Evolutionary conservation across 768 basidiomycete genomes (phyloP).

Genomic region (Hygrocybe coccinea): DNA sequence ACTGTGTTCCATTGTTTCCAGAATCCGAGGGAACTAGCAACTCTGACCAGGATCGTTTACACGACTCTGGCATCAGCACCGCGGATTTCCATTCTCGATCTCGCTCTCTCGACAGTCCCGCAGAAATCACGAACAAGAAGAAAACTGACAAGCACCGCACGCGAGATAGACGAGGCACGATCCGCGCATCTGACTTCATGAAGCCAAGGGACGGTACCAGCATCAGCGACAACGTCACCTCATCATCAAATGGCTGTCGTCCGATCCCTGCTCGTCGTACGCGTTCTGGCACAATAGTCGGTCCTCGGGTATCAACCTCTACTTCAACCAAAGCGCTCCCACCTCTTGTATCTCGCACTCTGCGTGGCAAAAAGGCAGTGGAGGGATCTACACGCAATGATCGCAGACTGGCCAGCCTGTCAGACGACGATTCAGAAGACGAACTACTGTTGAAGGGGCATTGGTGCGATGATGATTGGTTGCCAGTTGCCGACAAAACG

Average conservation of each 20-base stretch:
- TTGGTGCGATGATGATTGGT: constrained; percentile 13
- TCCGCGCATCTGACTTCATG: constrained; percentile 44
- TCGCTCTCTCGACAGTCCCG: constrained; percentile 20
- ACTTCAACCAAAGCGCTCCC: background rate
- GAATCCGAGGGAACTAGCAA: background rate
- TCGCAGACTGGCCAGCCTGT: background rate
- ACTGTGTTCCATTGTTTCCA: background rate
- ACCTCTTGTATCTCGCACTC: constrained; percentile 1
- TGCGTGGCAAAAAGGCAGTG: constrained; percentile 4
- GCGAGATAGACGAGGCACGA: constrained; percentile 44
- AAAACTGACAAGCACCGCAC: constrained; percentile 16
- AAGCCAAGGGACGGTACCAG: constrained; percentile 9
- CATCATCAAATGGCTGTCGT: constrained; percentile 3
- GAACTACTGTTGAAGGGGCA: constrained; percentile 17
- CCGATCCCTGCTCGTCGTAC: constrained; percentile 20
- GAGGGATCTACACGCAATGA: background rate
- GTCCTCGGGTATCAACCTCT: constrained; percentile 9
- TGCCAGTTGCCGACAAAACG: background rate
- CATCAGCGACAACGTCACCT: constrained; percentile 5
- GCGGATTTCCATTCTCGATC: constrained; percentile 4
- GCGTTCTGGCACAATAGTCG: constrained; percentile 31
- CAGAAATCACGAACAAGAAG: constrained; percentile 1
- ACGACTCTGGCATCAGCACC: constrained; percentile 6
- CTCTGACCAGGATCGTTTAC: background rate
- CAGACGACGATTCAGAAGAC: constrained; percentile 8